A percentile compares a stretch with the other conserved stretches of the same genome.
Evolutionary conservation across 2,329 filamentous ascomycete species (phyloP).

Genomic region (Microsporum audouinii): DNA sequence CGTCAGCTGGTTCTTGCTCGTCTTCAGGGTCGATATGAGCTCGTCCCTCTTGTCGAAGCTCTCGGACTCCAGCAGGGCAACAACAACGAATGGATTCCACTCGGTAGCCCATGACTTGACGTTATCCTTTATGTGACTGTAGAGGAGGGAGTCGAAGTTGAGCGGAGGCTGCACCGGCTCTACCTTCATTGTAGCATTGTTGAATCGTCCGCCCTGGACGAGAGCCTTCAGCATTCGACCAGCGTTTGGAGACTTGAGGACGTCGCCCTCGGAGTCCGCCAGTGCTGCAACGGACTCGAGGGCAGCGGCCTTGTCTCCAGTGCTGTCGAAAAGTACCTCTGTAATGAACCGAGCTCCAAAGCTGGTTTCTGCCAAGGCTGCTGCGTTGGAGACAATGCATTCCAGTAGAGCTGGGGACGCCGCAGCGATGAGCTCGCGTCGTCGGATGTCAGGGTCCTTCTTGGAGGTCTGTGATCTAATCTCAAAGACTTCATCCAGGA

Average conservation of each 20-base stretch:
- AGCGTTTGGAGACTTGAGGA: slow-evolving; percentile 54
- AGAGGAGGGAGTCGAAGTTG: slow-evolving; percentile 71
- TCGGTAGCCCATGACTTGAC: slow-evolving; percentile 77
- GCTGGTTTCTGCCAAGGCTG: slow-evolving; percentile 57
- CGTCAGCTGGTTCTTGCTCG: slow-evolving; percentile 59
- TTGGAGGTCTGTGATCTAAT: slow-evolving; percentile 80
- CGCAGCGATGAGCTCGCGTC: slow-evolving; percentile 62
- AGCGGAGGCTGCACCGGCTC: slow-evolving; percentile 63
- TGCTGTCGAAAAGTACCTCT: slow-evolving; percentile 65
- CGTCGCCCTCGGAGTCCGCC: slow-evolving; percentile 32
- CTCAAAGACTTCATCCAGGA: slow-evolving; percentile 65
- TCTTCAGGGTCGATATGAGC: slow-evolving; percentile 58
- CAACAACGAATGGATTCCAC: slow-evolving; percentile 72
- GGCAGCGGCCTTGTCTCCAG: slow-evolving; percentile 65
- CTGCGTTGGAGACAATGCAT: slow-evolving; percentile 57
- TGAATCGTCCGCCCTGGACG: slow-evolving; percentile 78
- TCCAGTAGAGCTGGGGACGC: slow-evolving; percentile 65
- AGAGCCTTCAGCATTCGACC: slow-evolving; percentile 84
- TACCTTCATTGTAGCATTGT: slow-evolving; percentile 59
- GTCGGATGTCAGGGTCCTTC: slow-evolving; percentile 69
- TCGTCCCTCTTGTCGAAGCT: slow-evolving; percentile 57
- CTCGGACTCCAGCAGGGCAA: slow-evolving; percentile 65
- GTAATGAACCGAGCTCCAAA: slow-evolving; percentile 81
- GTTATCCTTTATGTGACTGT: slow-evolving; percentile 63
- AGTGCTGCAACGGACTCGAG: slow-evolving; percentile 52